Conservation (phyloP, 345 rosid species). For the Erysimum cheiranthoides region DNA sequence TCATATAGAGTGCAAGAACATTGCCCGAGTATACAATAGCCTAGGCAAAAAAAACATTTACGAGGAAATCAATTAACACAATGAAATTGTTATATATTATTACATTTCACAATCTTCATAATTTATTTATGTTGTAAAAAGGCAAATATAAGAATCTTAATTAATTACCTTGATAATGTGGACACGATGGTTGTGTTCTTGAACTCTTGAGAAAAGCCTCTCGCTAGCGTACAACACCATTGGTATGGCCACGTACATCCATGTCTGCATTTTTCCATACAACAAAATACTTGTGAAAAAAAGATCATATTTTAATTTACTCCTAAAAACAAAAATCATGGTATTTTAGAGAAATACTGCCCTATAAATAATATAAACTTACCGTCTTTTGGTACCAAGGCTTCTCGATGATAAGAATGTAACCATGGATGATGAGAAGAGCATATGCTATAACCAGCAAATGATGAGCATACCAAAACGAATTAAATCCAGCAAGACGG, state of each 20-base stretch:
- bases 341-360: too few relatives aligned
- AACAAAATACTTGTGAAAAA: not conserved
- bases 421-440: conserved; percentile 73
- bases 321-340: too few relatives aligned
- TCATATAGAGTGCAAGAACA: conserved; percentile 82
- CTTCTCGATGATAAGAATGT: conserved; percentile 64
- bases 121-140: not conserved
- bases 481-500: conserved; percentile 80
- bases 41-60: conserved; percentile 47
- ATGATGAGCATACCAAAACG: conserved; percentile 97
- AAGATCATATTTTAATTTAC: not conserved
- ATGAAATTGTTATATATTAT: not conserved
- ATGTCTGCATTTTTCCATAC: conserved; percentile 60
- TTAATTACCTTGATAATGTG: conserved; percentile 67
- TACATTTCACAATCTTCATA: too few relatives aligned
- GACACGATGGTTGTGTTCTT: conserved; percentile 63
- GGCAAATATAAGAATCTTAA: not conserved
- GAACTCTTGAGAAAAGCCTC: conserved; percentile 56
- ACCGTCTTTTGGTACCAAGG: conserved; percentile 71
- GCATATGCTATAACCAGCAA: conserved; percentile 68
- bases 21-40: conserved; percentile 86
- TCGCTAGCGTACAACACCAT: conserved; percentile 62
- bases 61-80: not conserved
- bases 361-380: too few relatives aligned
- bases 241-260: conserved; percentile 79